Conservation (phyloP, 176 grass and related monocot species). For the Aegilops longissima region DNA sequence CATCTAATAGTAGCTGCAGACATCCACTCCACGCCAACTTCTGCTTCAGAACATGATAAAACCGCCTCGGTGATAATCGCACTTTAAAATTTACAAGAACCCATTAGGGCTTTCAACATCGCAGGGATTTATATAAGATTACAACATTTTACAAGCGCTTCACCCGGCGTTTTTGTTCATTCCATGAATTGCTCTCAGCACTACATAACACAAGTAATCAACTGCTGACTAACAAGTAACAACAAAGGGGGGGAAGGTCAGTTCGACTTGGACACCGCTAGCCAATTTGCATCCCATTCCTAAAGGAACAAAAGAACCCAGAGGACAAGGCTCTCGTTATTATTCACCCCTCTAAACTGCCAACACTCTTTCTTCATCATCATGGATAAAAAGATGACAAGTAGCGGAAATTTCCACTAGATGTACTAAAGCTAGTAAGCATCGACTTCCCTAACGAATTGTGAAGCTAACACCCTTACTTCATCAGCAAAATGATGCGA, state of each 20-base stretch:
- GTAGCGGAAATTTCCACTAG: slow-evolving; percentile 36
- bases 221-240: slow-evolving; percentile 34
- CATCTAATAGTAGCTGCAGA: neutral
- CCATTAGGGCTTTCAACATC: slow-evolving; percentile 31
- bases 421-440: slow-evolving; percentile 53
- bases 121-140: slow-evolving; percentile 24
- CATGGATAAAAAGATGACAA: slow-evolving; percentile 42
- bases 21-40: neutral
- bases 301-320: slow-evolving; percentile 46
- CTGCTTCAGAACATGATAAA: neutral
- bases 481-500: slow-evolving; percentile 62
- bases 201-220: slow-evolving; percentile 50
- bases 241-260: slow-evolving; percentile 28
- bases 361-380: slow-evolving; percentile 42
- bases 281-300: slow-evolving; percentile 57
- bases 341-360: slow-evolving; percentile 47
- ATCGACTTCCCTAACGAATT: slow-evolving; percentile 49
- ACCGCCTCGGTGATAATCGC: slow-evolving; percentile 22
- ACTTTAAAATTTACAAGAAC: slow-evolving; percentile 59
- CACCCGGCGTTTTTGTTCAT: neutral
- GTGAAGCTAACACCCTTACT: slow-evolving; percentile 49
- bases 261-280: slow-evolving; percentile 42
- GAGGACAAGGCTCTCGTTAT: slow-evolving; percentile 42
- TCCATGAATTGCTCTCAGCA: slow-evolving; percentile 56
- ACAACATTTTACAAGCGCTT: slow-evolving; percentile 36